Conservation (phyloP, 768 basidiomycete species). For the Lactarius hatsudake region DNA sequence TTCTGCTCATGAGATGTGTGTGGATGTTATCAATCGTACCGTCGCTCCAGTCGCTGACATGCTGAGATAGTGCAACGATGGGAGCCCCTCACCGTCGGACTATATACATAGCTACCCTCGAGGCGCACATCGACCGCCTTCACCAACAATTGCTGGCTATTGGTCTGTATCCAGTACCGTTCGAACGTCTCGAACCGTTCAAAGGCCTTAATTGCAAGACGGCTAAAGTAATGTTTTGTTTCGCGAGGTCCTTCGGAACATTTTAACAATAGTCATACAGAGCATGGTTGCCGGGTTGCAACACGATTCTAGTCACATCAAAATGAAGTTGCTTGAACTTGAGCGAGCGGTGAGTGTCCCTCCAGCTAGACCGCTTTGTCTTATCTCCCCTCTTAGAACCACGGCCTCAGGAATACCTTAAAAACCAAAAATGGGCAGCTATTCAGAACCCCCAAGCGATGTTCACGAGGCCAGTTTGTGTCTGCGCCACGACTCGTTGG, state of each 20-base stretch:
- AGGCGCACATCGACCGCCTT: slow-evolving; percentile 67
- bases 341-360: slow-evolving; percentile 56
- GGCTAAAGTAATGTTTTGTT: slow-evolving; percentile 51
- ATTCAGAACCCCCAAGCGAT: slow-evolving; percentile 8
- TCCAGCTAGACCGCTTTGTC: neutral
- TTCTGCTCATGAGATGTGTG: slow-evolving; percentile 61
- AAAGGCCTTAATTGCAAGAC: slow-evolving; percentile 74
- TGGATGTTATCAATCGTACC: slow-evolving; percentile 21
- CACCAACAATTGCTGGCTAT: slow-evolving; percentile 56
- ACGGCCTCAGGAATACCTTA: slow-evolving; percentile 21
- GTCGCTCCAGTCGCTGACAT: neutral
- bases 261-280: slow-evolving; percentile 36
- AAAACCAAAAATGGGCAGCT: slow-evolving; percentile 14
- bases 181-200: slow-evolving; percentile 56
- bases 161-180: slow-evolving; percentile 55
- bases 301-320: slow-evolving; percentile 56
- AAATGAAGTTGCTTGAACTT: slow-evolving; percentile 64
- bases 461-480: slow-evolving; percentile 15
- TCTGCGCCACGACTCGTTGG: slow-evolving; percentile 14
- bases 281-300: slow-evolving; percentile 74
- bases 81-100: slow-evolving; percentile 66
- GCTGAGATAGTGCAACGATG: slow-evolving; percentile 50
- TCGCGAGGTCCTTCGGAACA: neutral
- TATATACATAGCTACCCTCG: slow-evolving; percentile 70
- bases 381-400: slow-evolving; percentile 16